Evolutionary conservation across 78 protist species (phyloP).

Genomic region (Isochrysis galbana): DNA sequence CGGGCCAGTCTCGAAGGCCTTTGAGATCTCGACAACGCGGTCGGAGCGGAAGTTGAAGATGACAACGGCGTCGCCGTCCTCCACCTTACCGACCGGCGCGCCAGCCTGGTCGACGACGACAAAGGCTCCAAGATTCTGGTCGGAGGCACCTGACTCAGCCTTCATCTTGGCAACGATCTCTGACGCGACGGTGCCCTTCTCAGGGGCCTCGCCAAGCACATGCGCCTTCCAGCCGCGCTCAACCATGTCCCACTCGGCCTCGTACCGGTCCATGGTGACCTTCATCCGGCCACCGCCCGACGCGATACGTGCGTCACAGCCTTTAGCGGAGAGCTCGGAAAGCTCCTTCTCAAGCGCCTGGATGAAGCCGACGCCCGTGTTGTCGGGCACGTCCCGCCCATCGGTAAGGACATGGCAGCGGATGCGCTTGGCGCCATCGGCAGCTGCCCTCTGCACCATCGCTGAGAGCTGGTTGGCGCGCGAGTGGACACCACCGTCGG

Average conservation of each 20-base stretch:
- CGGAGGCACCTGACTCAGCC: background rate
- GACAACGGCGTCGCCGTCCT: background rate
- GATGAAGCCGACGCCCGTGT: background rate
- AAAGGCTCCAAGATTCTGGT: background rate
- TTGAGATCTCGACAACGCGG: background rate
- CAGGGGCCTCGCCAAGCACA: background rate
- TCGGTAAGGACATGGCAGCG: constrained; percentile 62
- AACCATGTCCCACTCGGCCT: constrained; percentile 64
- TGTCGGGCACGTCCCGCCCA: constrained; percentile 67
- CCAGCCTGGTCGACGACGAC: background rate
- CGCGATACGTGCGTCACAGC: constrained; percentile 48
- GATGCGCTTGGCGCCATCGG: constrained; percentile 34
- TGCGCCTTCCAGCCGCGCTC: constrained; percentile 58
- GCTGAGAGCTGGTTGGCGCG: constrained; percentile 31
- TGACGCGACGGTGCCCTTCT: background rate
- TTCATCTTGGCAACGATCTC: background rate
- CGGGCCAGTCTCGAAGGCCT: background rate
- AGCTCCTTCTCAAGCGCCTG: background rate
- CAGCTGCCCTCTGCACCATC: constrained; percentile 34
- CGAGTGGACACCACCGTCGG: constrained; percentile 71
- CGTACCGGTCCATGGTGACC: constrained; percentile 73
- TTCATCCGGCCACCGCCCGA: constrained; percentile 70
- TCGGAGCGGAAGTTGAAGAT: background rate
- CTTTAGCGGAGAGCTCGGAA: background rate
- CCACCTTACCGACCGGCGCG: background rate